Base-by-base conservation (phyloP, 176 grass and related monocot genomes). In the Triticum aestivum region DNA sequence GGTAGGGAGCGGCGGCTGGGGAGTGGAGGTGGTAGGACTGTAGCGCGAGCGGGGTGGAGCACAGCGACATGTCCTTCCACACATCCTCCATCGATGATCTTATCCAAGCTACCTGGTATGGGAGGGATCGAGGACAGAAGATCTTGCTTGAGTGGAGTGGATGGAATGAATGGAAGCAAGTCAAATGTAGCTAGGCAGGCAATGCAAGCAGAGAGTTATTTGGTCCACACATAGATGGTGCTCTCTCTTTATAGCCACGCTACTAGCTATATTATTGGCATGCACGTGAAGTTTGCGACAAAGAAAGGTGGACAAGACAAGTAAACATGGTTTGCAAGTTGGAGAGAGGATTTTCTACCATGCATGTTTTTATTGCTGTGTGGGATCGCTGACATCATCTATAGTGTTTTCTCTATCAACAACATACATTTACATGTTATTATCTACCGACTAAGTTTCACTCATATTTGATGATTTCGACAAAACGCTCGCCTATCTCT, bases 31-130 rank as follows among this genome's bases (percentile, higher is more conserved):
- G 41, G 38, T 67, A 27, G 1, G 29, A 58, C 13, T 61, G 34
- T 14, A 14, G 18, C 17, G 70, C 11, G 70, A 6, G 4, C 44
- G 44, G 73, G 18, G 38, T 9, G 71, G 82, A 10, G 54, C 27
- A 29, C 37, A 79, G 74, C 14, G 75, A 78, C 75, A 81, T 74
- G 13, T 65, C 78, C 78, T 73, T 81, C 85, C 68, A 87, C 77
- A 81, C 8, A 39, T 87, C 85, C 67, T 87, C 85, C 85, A 87
- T 87, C 2, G 23, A 61, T 17, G 54, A 62, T 62, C 9, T 5
- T 62, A 62, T 18, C 45, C 6, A 44, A 45, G 42, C 42, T 45
- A 45, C 42, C 3, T 42, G 9, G 39, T 42, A 42, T 3, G 39
- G 39, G 39, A 61, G 18, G 6, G 4, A 24, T 24, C 23, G 23